Evolutionary conservation across 1,284 basidiomycete genomes (phyloP), one percentile per base, ranked within the genome.

Genomic region (Xerocomus amazonicus): DNA sequence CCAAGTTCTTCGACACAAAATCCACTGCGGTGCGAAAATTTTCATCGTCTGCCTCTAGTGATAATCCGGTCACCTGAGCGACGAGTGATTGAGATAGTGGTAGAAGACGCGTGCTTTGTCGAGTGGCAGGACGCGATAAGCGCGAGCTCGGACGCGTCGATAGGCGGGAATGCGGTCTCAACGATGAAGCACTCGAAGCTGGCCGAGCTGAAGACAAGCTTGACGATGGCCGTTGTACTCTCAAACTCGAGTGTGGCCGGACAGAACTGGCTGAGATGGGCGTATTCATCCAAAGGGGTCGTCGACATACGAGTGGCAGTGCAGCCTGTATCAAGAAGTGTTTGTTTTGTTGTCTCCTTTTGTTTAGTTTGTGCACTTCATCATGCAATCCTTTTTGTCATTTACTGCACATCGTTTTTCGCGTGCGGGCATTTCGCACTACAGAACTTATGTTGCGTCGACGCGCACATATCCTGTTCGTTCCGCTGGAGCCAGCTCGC

Each of bases 41-140:
- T 34, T 77, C 75, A 12, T 76, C 74, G 37, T 78, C 74, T 3
- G 38, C 45, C 6, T 66, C 63, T 4, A 47, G 44, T 0, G 62
- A 65, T 7, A 77, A 49, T 8, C 67, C 69, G 5, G 70, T 77
- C 7, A 85, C 56, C 42, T 83, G 78, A 0, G 74, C 71, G 17
- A 87, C 79, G 19, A 89, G 69, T 0, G 70, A 61, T 50, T 84
- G 79, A 47, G 74, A 78, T 32, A 78, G 60, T 1, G 82, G 78
- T 1, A 79, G 55, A 8, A 88, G 65, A 27, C 78, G 76, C 5
- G 77, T 73, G 9, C 77, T 50, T 43, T 77, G 73, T 46, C 71
- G 65, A 7, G 73, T 71, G 6, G 77, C 68, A 46, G 80, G 76
- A 32, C 67, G 60, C 17, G 66, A 65, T 4, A 69, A 33, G 17